Percentiles rank a stretch among this genome's conserved stretches.
Evolutionary conservation across 192 early-diverging fungal species (phyloP).

Genomic region (Backusella morwellensis): DNA sequence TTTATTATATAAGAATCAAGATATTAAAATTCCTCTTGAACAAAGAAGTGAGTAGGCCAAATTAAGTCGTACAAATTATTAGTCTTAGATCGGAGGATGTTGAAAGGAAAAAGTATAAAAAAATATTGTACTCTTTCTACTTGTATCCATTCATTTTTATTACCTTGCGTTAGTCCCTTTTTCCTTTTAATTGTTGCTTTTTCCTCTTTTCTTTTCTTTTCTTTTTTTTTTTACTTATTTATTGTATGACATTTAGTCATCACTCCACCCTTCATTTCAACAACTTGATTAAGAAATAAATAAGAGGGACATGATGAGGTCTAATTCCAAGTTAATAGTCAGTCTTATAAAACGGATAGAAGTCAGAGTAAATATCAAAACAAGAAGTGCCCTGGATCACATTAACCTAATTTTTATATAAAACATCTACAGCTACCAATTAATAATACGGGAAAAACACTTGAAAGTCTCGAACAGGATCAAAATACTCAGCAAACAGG

Average conservation of each 20-base stretch:
- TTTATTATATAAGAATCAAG: neutral
- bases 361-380: slow-evolving; percentile 15
- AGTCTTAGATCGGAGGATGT: neutral
- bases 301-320: slow-evolving; percentile 6
- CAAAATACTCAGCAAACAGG: slow-evolving; percentile 32
- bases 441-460: slow-evolving; percentile 17
- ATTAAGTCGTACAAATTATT: neutral
- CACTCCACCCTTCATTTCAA: neutral
- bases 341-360: slow-evolving; percentile 26
- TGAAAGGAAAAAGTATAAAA: neutral
- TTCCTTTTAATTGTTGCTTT: neutral
- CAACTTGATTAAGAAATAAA: neutral
- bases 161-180: neutral
- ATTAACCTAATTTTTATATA: neutral
- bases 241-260: neutral
- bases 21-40: slow-evolving; percentile 4
- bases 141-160: neutral
- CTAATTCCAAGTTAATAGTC: slow-evolving; percentile 24
- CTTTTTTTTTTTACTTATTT: slow-evolving; percentile 4
- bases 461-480: slow-evolving; percentile 27
- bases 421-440: slow-evolving; percentile 19
- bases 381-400: neutral
- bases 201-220: neutral
- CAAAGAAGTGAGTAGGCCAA: neutral
- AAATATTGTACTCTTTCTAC: neutral